Evolutionary conservation across 441 rosid genomes (phyloP).

Genomic region (Populus hybrid): DNA sequence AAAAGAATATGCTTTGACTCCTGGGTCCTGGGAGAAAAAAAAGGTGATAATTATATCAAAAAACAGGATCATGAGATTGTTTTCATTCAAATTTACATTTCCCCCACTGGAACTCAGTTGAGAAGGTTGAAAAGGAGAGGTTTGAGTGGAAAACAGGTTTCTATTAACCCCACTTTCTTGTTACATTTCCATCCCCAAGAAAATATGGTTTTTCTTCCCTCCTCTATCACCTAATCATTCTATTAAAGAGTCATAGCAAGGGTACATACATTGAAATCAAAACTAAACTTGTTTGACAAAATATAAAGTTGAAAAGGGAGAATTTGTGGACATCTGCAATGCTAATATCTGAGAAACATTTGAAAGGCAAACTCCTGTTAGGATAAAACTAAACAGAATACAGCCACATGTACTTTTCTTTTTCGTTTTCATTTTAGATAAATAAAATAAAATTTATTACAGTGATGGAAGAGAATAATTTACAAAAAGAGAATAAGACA

Average conservation of each 20-base stretch:
- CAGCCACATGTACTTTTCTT: not conserved
- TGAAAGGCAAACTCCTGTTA: not conserved
- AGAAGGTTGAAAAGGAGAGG: no score
- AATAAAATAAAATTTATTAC: no score
- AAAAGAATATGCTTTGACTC: no score
- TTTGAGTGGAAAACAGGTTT: no score
- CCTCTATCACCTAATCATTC: not conserved
- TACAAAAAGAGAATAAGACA: no score
- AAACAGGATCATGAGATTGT: no score
- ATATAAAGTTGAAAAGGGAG: not conserved
- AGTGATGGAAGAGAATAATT: no score
- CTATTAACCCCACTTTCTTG: not conserved
- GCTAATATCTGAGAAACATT: not conserved
- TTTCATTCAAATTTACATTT: no score
- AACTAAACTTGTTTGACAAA: not conserved
- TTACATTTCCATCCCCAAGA: not conserved
- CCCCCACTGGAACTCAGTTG: no score
- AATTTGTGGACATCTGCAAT: not conserved
- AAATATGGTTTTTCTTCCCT: not conserved
- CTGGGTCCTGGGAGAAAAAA: no score
- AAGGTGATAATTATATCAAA: no score
- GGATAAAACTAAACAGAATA: not conserved
- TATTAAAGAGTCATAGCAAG: not conserved
- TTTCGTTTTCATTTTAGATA: no score
- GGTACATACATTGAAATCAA: not conserved